phyloP scores from a whole-genome alignment of 176 grass and related monocot genomes.

The sorghum (Sorghum bicolor) region Sorghum_bicolor_NCBIv3 NC_012873.2:64529501-64530000 shows the following conservation, averaged over 20 bases:
- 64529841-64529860: background rate
- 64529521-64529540: background rate
- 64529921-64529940: conserved; percentile 34
- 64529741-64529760: background rate
- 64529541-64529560: background rate
- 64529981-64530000: conserved; percentile 20
- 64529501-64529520: background rate
- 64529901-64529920: background rate
- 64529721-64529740: conserved; percentile 29
- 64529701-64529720: background rate
- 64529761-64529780: background rate
- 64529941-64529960: conserved; percentile 35
- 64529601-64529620: background rate
- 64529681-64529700: background rate
- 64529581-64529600: background rate
- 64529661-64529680: background rate
- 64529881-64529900: background rate
- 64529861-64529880: background rate
- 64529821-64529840: background rate
- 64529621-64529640: background rate
- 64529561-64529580: background rate
- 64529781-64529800: conserved; percentile 24
- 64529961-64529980: background rate
- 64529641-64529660: background rate
- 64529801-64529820: conserved; percentile 17